Evolutionary conservation across 164 flowering plant species (phyloP), one percentile per base, ranked within the genome.

Genomic region (Dillenia suffruticosa): DNA sequence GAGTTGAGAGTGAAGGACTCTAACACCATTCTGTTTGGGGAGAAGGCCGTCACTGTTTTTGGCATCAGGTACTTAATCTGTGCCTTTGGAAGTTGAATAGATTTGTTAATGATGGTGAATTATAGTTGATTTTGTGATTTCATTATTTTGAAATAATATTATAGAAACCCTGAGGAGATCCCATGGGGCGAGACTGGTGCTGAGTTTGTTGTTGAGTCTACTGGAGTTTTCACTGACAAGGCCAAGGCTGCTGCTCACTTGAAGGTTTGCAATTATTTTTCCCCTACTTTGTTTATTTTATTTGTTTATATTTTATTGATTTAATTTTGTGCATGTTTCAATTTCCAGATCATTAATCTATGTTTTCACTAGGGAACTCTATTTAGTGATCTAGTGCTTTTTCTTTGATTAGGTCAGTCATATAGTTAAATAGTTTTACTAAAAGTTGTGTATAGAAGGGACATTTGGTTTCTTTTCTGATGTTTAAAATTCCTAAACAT

Each of bases 21-120:
- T 0, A 87, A 92, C 62, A 87, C 96, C 16, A 89, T 92, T 74
- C 92, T 89, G 57, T 89, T 92, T 64, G 96, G 88, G 15, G 89
- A 82, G 66, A 85, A 83, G 71, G 62, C 85, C 19, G 96, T 92
- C 19, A 43, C 86, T 24, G 89, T 92, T 11, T 89, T 92, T 46
- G 96, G 88, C 13, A 3, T 63, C 58, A 88, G 93, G 97, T 86
- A 72, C 13, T 32, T 63, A 14, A 51, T 14, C 16, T 22, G 3
- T 15, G 6, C 26, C 2, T 22, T 17, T 12, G 19, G 19, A 32
- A 32, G 40, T 32, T 32, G 40, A 32, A 4, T 6, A 5, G 40
- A 32, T 32, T 7, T 32, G 40, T 32, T 32, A 32, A 32, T 32
- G 40, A 32, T 5, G 6, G 40, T 32, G 40, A 32, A 4, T 32